These are phyloP conservation scores for Conidiobolus incongruus DNA, from an alignment of 371 early-diverging fungal species.

Conservation along the genomic window DNA sequence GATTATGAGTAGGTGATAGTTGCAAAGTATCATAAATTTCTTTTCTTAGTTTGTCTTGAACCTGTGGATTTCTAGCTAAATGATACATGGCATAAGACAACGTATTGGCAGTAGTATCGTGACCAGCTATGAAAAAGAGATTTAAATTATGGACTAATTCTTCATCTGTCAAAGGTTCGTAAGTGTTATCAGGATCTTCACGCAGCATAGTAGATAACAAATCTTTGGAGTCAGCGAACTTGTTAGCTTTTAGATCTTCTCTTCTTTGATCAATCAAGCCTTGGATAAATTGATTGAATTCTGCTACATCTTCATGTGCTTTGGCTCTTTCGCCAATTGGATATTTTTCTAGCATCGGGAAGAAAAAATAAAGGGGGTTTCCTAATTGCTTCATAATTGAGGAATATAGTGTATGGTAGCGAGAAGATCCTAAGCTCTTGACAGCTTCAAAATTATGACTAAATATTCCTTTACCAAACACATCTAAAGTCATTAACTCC, in stretches of 20 bases:
- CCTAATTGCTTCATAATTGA: neutral
- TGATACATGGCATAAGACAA: neutral
- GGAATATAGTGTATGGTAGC: neutral
- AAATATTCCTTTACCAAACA: neutral
- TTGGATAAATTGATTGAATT: neutral
- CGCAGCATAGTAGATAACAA: neutral
- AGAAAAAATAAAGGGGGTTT: neutral
- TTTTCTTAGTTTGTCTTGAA: neutral
- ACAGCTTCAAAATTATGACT: neutral
- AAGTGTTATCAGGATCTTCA: neutral
- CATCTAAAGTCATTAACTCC: neutral
- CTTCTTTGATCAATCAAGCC: neutral
- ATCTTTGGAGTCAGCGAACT: neutral
- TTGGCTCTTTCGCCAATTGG: neutral
- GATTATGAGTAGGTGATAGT: too few relatives aligned
- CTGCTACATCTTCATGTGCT: neutral
- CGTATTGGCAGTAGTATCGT: constrained; percentile 2
- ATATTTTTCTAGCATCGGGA: neutral
- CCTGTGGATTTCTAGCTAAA: neutral
- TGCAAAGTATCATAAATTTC: neutral
- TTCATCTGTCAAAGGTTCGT: neutral
- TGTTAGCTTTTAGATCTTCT: neutral
- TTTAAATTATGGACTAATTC: neutral
- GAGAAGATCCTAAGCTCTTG: too few relatives aligned
- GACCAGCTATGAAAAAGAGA: neutral